These are phyloP conservation scores for Aeschynomene evenia DNA, from an alignment of 306 rosid genomes.

Conservation along the genomic window DNA sequence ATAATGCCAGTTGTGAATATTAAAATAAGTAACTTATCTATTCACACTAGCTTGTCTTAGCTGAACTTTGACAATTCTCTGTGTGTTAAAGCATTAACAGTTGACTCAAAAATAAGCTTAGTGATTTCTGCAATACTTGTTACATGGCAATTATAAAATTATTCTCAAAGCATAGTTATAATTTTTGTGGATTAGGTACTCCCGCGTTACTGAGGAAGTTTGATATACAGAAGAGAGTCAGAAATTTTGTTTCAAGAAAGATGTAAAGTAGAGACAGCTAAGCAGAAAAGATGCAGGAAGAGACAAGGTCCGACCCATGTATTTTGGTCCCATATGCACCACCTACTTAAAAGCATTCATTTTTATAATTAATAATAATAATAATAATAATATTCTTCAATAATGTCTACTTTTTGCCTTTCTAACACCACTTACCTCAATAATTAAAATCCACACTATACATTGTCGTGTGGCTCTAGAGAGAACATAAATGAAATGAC, in stretches of 20 bases:
- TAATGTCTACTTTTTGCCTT: not conserved
- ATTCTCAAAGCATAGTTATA: not conserved
- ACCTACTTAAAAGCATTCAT: not conserved
- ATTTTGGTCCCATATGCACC: not conserved
- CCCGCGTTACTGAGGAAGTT: not conserved
- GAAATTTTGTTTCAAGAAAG: not conserved
- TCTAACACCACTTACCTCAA: not conserved
- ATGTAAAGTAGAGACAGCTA: not conserved
- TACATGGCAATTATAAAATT: not conserved
- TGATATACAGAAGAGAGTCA: no score
- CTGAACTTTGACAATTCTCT: not conserved
- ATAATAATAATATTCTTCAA: not conserved
- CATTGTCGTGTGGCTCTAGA: not conserved
- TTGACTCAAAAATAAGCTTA: not conserved
- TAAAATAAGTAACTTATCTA: not conserved
- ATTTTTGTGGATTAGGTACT: not conserved
- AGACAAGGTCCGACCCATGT: constrained; percentile 18
- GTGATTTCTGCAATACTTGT: no score
- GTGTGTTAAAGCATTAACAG: not conserved
- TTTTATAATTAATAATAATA: no score
- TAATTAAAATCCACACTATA: not conserved
- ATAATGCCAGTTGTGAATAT: not conserved
- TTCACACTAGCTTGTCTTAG: not conserved
- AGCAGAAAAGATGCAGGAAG: not conserved
- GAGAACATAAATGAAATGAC: not conserved